phyloP scores from a whole-genome alignment of 352 stramenopile genomes.

The Globisporangium lucens region DNA sequence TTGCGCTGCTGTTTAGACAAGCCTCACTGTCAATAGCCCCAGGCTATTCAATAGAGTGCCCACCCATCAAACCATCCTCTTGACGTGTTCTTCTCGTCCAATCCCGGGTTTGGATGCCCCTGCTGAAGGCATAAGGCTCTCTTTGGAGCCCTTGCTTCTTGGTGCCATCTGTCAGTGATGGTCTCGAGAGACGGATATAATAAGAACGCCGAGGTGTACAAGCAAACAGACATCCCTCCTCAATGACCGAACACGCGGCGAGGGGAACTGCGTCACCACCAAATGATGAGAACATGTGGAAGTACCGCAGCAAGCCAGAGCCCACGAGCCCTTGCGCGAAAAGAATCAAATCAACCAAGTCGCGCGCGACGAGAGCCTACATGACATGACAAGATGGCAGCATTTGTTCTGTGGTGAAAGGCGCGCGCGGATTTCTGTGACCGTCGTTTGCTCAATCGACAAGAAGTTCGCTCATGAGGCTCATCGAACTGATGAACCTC shows the following conservation, averaged over 20 bases:
- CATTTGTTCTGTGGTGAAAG: background rate
- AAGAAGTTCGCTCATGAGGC: background rate
- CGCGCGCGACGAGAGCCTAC: background rate
- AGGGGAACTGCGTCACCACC: background rate
- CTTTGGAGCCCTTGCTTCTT: background rate
- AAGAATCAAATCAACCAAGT: background rate
- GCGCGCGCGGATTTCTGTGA: background rate
- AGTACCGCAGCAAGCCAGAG: background rate
- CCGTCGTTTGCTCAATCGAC: background rate
- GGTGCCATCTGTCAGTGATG: background rate
- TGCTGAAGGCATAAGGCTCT: background rate
- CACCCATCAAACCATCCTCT: conserved; percentile 6
- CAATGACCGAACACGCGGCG: background rate
- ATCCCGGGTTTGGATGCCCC: background rate
- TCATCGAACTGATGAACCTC: background rate
- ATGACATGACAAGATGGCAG: background rate
- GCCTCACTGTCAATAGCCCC: no score
- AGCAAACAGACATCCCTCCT: background rate
- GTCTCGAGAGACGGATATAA: background rate
- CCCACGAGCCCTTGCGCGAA: background rate
- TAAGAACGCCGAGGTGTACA: background rate
- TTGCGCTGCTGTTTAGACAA: background rate
- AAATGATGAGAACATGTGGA: background rate
- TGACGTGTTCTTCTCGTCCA: background rate
- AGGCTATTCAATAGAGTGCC: background rate